phyloP scores from a whole-genome alignment of 2,329 filamentous ascomycete species.

The Helicocarpus griseus region DNA sequence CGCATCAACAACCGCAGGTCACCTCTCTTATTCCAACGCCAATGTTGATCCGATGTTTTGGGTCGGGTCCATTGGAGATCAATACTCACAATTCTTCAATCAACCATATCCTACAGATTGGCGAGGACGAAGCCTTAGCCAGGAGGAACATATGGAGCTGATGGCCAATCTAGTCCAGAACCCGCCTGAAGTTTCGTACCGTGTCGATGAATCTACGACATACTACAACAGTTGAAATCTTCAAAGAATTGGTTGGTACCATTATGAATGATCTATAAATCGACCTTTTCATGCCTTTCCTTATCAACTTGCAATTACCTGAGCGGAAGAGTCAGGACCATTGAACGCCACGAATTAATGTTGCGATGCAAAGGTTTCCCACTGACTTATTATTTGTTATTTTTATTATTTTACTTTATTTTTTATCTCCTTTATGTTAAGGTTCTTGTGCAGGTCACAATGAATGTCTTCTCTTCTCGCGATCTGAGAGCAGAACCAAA shows the following conservation, averaged over 20 bases:
- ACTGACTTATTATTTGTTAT: too few relatives aligned
- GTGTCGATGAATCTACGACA: constrained; percentile 31
- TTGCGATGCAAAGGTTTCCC: background rate
- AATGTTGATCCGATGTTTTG: constrained; percentile 32
- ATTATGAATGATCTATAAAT: background rate
- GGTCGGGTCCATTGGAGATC: constrained; percentile 35
- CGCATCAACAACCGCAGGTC: constrained; percentile 26
- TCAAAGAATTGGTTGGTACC: background rate
- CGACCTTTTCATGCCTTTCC: too few relatives aligned
- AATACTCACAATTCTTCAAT: constrained; percentile 39
- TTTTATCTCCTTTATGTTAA: background rate
- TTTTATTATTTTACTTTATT: background rate
- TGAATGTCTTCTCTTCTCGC: too few relatives aligned
- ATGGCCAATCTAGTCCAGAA: constrained; percentile 66
- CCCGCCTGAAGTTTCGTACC: constrained; percentile 36
- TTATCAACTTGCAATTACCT: background rate
- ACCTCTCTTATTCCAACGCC: constrained; percentile 27
- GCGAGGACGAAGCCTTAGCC: constrained; percentile 59
- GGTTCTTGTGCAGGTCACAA: background rate
- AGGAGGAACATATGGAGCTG: constrained; percentile 72
- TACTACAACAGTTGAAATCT: constrained; percentile 28
- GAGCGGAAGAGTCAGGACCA: background rate
- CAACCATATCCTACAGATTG: constrained; percentile 38
- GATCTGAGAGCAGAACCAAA: too few relatives aligned
- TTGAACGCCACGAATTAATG: background rate